These are phyloP conservation scores for Mortierella hygrophila DNA, from an alignment of 192 early-diverging fungal genomes.

Conservation along the genomic window DNA sequence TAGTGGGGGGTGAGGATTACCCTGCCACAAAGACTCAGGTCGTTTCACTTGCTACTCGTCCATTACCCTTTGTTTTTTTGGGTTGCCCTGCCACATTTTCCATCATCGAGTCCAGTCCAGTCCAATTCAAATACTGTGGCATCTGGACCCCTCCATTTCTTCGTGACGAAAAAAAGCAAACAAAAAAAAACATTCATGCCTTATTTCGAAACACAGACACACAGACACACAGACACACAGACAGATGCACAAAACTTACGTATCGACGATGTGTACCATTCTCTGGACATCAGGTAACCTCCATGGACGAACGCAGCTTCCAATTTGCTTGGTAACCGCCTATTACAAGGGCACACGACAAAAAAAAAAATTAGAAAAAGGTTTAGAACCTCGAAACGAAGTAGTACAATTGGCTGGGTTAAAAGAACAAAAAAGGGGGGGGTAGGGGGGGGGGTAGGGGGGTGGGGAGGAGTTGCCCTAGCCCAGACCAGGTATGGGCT, in stretches of 20 bases:
- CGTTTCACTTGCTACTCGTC: too few relatives aligned
- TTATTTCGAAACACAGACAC: background rate
- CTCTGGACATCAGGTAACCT: slow-evolving; percentile 44
- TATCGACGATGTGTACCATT: slow-evolving; percentile 51
- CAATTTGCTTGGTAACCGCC: slow-evolving; percentile 47
- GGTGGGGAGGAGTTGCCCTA: too few relatives aligned
- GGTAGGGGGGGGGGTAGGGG: too few relatives aligned
- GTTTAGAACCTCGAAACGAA: background rate
- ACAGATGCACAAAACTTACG: slow-evolving; percentile 26
- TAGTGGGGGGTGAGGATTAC: background rate
- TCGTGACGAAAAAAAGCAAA: background rate
- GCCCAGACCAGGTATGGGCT: too few relatives aligned
- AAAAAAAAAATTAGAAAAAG: background rate
- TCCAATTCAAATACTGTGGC: too few relatives aligned
- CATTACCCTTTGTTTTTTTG: too few relatives aligned
- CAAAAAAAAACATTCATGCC: background rate
- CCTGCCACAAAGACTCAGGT: too few relatives aligned
- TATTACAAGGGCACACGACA: background rate
- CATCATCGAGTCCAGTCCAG: too few relatives aligned
- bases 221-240: background rate
- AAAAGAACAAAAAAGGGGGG: too few relatives aligned
- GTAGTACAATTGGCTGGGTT: background rate
- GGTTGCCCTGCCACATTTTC: too few relatives aligned
- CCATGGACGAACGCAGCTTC: slow-evolving; percentile 54
- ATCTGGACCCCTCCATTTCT: too few relatives aligned